phyloP scores from a whole-genome alignment of 2,329 filamentous ascomycete genomes.

The Verticillium nubilum region DNA sequence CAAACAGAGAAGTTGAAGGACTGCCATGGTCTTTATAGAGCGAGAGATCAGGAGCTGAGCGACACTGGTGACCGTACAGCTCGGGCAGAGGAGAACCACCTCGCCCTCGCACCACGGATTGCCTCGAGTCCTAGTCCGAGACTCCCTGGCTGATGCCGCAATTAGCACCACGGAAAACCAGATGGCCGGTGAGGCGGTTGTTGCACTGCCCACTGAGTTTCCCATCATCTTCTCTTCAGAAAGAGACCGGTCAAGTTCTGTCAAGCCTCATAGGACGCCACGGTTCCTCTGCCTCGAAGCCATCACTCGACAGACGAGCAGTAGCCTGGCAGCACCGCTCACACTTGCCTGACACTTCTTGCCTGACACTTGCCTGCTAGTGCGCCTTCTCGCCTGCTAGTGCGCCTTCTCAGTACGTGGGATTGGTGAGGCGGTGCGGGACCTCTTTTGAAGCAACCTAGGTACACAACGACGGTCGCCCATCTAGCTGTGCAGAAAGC shows the following conservation, averaged over 20 bases:
- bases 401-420: background rate
- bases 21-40: background rate
- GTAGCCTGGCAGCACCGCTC: background rate
- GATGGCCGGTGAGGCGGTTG: background rate
- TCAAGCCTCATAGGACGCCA: background rate
- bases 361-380: too few relatives aligned
- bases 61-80: background rate
- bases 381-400: background rate
- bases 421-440: background rate
- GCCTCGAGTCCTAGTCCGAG: background rate
- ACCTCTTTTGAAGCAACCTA: background rate
- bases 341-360: too few relatives aligned
- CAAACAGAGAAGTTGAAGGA: background rate
- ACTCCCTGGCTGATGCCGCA: background rate
- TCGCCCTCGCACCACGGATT: background rate
- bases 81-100: background rate
- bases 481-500: background rate
- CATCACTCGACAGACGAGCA: background rate
- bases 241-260: background rate
- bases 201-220: background rate
- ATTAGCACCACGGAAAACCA: background rate
- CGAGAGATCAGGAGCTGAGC: background rate
- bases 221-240: background rate
- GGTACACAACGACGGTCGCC: background rate
- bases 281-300: background rate